Conservation (phyloP, 768 basidiomycete genomes). For the Panus rudis region DNA sequence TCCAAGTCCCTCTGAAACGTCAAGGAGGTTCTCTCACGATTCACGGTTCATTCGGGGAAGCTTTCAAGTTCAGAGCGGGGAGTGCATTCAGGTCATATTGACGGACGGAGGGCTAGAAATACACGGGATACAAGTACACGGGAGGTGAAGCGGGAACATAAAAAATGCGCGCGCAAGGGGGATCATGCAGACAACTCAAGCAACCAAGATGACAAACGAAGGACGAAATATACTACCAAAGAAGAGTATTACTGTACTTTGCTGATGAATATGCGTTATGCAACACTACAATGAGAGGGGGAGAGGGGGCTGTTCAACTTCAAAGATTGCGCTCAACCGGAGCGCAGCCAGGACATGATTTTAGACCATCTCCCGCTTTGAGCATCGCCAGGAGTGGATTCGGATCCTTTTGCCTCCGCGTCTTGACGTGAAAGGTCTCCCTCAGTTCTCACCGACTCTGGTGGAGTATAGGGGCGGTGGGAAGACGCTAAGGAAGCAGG, state of each 20-base stretch:
- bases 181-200: neutral
- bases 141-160: no score
- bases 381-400: neutral
- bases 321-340: conserved; percentile 3
- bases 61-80: no score
- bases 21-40: no score
- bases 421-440: neutral
- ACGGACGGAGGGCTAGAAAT: no score
- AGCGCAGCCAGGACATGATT: conserved; percentile 36
- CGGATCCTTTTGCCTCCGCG: neutral
- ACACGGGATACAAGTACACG: no score
- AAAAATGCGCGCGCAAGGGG: no score
- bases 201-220: neutral
- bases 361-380: conserved; percentile 26
- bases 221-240: neutral
- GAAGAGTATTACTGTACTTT: neutral
- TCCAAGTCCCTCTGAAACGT: no score
- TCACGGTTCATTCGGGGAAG: no score
- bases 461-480: conserved; percentile 7
- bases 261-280: neutral
- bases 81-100: no score
- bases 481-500: conserved; percentile 23
- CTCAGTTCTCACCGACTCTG: conserved; percentile 2
- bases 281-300: neutral
- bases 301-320: neutral